These are phyloP conservation scores for Kodamaea arcana DNA, from an alignment of 1,139 yeast genomes.

Conservation along the genomic window DNA sequence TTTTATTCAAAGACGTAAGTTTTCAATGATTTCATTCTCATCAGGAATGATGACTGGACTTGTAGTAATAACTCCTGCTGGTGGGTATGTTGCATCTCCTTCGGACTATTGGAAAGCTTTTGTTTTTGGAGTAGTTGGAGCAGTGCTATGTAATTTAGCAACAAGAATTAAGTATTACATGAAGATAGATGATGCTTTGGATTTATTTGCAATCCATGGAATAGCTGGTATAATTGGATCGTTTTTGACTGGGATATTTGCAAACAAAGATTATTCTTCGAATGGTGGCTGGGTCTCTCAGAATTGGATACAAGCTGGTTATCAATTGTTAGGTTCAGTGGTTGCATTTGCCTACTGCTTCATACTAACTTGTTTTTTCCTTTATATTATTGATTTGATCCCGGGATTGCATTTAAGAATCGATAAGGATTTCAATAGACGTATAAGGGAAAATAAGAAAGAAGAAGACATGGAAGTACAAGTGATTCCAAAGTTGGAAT, in stretches of 20 bases:
- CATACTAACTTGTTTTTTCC: slow-evolving; percentile 31
- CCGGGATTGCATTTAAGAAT: slow-evolving; percentile 49
- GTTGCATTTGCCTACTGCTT: slow-evolving; percentile 40
- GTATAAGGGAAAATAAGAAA: slow-evolving; percentile 21
- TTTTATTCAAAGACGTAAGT: slow-evolving; percentile 22
- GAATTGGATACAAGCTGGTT: slow-evolving; percentile 45
- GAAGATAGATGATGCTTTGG: slow-evolving; percentile 42
- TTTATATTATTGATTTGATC: slow-evolving; percentile 39
- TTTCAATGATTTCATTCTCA: slow-evolving; percentile 39
- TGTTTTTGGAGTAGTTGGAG: slow-evolving; percentile 40
- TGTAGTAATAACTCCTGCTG: slow-evolving; percentile 45
- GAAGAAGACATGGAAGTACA: slow-evolving; percentile 20
- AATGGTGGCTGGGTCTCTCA: slow-evolving; percentile 49
- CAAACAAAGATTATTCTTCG: slow-evolving; percentile 28
- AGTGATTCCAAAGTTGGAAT: slow-evolving; percentile 14
- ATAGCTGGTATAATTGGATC: slow-evolving; percentile 44
- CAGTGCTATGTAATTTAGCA: slow-evolving; percentile 32
- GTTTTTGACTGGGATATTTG: slow-evolving; percentile 41
- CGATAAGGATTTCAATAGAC: slow-evolving; percentile 36
- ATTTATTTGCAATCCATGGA: slow-evolving; percentile 46
- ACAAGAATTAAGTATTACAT: slow-evolving; percentile 41
- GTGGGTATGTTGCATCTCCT: slow-evolving; percentile 38
- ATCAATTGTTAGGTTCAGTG: slow-evolving; percentile 43
- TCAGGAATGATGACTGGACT: slow-evolving; percentile 44
- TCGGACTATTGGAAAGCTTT: slow-evolving; percentile 41